Base-by-base conservation (phyloP, 1,284 basidiomycete genomes). In the Moesziomyces sp. region DNA sequence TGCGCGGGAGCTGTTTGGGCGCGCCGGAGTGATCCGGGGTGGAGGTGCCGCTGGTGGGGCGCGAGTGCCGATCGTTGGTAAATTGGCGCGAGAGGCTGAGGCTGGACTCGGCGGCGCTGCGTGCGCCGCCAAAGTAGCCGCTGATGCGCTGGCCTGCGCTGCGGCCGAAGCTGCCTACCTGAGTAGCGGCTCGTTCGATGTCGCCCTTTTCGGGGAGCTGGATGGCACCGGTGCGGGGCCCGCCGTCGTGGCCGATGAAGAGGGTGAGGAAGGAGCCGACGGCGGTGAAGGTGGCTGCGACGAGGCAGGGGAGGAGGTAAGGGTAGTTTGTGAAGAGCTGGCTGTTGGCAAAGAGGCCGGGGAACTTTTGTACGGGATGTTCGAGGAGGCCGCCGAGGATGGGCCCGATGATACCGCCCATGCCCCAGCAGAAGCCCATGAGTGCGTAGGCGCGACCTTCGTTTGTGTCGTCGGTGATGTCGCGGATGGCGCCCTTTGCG, bases 381-480 rank as follows among this genome's bases (percentile, higher is more conserved):
- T 64, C 55, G 57, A 75, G 78, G 86, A 78, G 68, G 89, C 92
- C 91, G 46, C 87, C 88, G 52, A 94, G 86, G 30, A 93, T 92
- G 43, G 92, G 49, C 88, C 89, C 93, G 47, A 84, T 64, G 66
- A 85, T 85, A 89, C 94, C 94, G 71, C 95, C 95, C 81, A 97
- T 90, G 69, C 94, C 95, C 95, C 95, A 97, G 73, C 91, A 93
- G 85, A 97, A 97, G 21, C 94, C 94, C 54, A 97, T 88, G 73
- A 95, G 92, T 49, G 93, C 93, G 83, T 97, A 97, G 16, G 95
- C 95, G 74, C 93, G 89, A 38, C 92, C 93, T 85, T 97, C 94
- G 84, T 97, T 97, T 58, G 90, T 93, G 43, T 89, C 85, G 77
- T 96, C 93, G 0, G 96, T 96, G 61, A 99, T 88, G 67, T 92